phyloP scores from a whole-genome alignment of 139 green algal genomes.

The Closterium sp. region DNA sequence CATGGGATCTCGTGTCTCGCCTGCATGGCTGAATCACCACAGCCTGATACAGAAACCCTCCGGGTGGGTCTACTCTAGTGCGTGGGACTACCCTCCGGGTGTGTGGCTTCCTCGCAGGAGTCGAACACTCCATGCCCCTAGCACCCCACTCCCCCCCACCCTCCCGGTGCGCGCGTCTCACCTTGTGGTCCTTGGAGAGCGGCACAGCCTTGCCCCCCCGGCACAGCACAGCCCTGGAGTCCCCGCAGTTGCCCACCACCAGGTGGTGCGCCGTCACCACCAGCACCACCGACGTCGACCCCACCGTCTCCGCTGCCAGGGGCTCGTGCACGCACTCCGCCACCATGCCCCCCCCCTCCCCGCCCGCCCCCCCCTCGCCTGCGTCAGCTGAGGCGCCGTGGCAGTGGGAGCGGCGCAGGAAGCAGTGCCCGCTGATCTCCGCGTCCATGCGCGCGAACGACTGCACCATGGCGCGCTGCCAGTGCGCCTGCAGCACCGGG shows the following conservation, averaged over 20 bases:
- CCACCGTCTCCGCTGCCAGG: slow-evolving; percentile 59
- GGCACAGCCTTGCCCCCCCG: slow-evolving; percentile 51
- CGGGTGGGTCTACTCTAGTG: too few species aligned
- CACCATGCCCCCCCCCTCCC: background rate
- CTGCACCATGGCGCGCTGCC: slow-evolving; percentile 2
- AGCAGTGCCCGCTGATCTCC: slow-evolving; percentile 27
- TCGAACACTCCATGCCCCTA: too few species aligned
- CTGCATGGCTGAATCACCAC: too few species aligned
- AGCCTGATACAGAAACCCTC: too few species aligned
- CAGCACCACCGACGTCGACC: slow-evolving; percentile 81
- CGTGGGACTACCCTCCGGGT: too few species aligned
- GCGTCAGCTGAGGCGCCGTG: background rate
- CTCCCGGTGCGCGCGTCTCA: background rate
- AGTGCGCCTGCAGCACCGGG: slow-evolving; percentile 23
- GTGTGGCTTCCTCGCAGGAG: too few species aligned
- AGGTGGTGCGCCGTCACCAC: slow-evolving; percentile 64
- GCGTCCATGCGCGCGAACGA: slow-evolving; percentile 28
- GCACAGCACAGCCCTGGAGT: slow-evolving; percentile 83
- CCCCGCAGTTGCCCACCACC: slow-evolving; percentile 78
- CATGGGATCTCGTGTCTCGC: too few species aligned
- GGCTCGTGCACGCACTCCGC: slow-evolving; percentile 7
- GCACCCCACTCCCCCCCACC: background rate
- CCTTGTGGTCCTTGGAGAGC: slow-evolving; percentile 54
- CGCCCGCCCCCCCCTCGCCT: background rate
- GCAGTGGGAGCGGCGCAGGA: background rate